Evolutionary conservation across 225 moss, liverwort and hornwort genomes (phyloP).

Genomic region (Bryum argenteum): DNA sequence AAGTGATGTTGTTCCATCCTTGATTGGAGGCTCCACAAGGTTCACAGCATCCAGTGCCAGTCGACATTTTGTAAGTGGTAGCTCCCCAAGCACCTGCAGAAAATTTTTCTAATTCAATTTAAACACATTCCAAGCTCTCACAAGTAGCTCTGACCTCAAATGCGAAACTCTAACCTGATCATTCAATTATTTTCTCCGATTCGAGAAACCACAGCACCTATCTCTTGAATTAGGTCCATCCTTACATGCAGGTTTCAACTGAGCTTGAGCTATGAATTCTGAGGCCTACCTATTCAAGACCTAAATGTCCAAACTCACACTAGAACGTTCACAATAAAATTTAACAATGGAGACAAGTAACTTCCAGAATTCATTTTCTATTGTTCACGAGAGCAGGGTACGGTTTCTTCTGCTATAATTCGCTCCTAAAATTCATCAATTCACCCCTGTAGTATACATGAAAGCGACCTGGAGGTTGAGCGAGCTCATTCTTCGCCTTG

Average conservation of each 20-base stretch:
- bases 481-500: slow-evolving; percentile 6
- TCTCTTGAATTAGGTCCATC: not conserved
- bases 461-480: not conserved
- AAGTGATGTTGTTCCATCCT: slow-evolving; percentile 83
- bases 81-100: slow-evolving; percentile 84
- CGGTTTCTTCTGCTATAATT: not conserved
- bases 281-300: not conserved
- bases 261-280: not conserved
- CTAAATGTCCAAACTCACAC: not conserved
- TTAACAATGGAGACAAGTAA: not conserved
- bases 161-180: not conserved
- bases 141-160: not conserved
- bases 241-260: slow-evolving; percentile 6
- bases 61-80: slow-evolving; percentile 88
- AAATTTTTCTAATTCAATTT: not conserved
- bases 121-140: not conserved
- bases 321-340: not conserved
- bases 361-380: not conserved
- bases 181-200: slow-evolving; percentile 9
- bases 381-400: not conserved
- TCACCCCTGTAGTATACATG: not conserved
- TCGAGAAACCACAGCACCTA: not conserved
- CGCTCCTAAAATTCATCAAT: not conserved
- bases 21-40: slow-evolving; percentile 64
- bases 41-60: slow-evolving; percentile 90